Evolutionary conservation across 345 rosid species (phyloP), one percentile per base, ranked within the genome.

Genomic region (Brassica incana): DNA sequence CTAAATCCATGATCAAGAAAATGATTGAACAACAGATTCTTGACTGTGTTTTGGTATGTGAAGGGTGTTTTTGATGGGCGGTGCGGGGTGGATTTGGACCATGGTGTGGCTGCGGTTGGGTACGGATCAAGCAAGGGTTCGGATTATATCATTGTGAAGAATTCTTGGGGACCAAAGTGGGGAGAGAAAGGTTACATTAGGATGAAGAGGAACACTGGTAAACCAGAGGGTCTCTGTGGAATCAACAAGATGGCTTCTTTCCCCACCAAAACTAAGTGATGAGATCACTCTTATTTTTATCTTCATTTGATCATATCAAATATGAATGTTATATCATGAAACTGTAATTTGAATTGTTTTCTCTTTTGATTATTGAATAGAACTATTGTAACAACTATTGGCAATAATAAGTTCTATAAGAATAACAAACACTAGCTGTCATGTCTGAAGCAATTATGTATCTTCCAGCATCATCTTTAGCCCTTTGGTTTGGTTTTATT

Each of bases 201-300:
- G 75, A 82, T 92, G 93, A 88, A 85, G 90, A 87, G 95, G 75
- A 92, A 88, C 82, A 86, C 91, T 4, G 95, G 94, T 5, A 92
- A 90, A 77, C 82, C 88, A 2, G 88, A 89, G 68, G 98, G 98
- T 1, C 75, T 88, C 0, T 91, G 97, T 76, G 97, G 97, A 8
- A 88, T 92, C 81, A 88, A 94, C 88, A 90, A 88, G 80, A 90
- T 94, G 95, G 89, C 91, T 65, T 94, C 98, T 12, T 91, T 87
- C 76, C 97, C 94, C 1, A 89, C 82, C 67, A 94, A 94, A 80
- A 78, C 79, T 43, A 71, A 75, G 30, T 75, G 68, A 80, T 75
- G 18, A 8, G 8, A 68, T 73, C 38, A 79, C 32, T 60, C 65
- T 12, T 65, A 63, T 65, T 18, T 65, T 54, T 29, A 27, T 56